Evolutionary conservation across 2,329 filamentous ascomycete genomes (phyloP).

Genomic region (Trichophaea hybrida): DNA sequence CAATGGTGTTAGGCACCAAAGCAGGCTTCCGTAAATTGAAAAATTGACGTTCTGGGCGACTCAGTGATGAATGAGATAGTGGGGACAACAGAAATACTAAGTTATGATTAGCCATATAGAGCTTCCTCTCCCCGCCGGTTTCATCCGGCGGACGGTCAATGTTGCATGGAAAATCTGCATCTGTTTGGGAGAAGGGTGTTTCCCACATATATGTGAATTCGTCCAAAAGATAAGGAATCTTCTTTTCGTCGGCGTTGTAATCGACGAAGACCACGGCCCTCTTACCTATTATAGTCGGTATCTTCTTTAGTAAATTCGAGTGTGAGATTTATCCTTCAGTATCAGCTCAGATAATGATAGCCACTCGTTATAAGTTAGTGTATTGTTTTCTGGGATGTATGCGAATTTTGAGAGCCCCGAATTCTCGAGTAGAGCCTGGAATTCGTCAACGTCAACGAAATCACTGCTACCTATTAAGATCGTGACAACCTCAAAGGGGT

Average conservation of each 20-base stretch:
- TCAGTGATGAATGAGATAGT: too few species aligned
- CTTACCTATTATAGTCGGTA: conserved; percentile 35
- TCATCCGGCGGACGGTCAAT: conserved; percentile 57
- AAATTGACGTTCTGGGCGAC: conserved; percentile 49
- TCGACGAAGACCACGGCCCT: conserved; percentile 71
- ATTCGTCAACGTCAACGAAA: conserved; percentile 50
- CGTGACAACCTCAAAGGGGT: conserved; percentile 80
- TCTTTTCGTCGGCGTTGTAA: conserved; percentile 65
- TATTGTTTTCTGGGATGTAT: conserved; percentile 45
- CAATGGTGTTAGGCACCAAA: conserved; percentile 55
- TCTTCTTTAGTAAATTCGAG: neutral
- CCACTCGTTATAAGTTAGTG: conserved; percentile 50
- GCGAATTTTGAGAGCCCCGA: conserved; percentile 52
- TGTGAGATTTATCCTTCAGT: conserved; percentile 30
- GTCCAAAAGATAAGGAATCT: conserved; percentile 71
- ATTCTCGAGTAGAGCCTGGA: conserved; percentile 51
- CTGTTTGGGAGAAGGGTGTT: conserved; percentile 64
- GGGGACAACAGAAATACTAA: conserved; percentile 32
- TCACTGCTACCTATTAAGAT: conserved; percentile 76
- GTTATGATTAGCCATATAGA: conserved; percentile 86
- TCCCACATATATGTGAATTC: conserved; percentile 85
- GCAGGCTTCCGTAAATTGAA: conserved; percentile 48
- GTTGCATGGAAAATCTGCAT: conserved; percentile 59
- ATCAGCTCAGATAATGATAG: conserved; percentile 70
- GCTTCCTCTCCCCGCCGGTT: conserved; percentile 42